These are phyloP conservation scores for Xylaria cubensis DNA, from an alignment of 495 filamentous ascomycete species.

Conservation along the genomic window DNA sequence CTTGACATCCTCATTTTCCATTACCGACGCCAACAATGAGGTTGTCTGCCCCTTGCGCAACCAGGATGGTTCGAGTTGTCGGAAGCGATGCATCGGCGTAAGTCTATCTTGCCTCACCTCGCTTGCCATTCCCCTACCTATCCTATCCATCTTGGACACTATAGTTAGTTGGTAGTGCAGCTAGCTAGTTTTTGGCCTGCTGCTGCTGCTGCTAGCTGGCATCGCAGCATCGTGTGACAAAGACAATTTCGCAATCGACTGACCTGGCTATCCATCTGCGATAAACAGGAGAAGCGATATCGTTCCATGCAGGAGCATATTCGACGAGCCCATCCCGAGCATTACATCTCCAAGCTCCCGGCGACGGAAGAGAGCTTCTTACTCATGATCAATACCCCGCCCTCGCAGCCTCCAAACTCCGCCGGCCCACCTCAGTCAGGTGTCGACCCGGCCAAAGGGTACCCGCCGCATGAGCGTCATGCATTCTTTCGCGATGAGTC, in stretches of 20 bases:
- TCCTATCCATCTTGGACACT: neutral
- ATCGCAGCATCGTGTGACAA: conserved; percentile 21
- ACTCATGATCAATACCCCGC: conserved; percentile 91
- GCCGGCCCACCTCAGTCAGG: conserved; percentile 36
- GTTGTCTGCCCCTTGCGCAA: conserved; percentile 96
- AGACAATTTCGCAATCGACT: conserved; percentile 37
- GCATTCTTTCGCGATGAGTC: conserved; percentile 67
- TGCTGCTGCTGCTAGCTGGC: neutral
- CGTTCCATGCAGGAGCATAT: conserved; percentile 99
- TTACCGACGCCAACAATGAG: conserved; percentile 90
- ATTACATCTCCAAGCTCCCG: conserved; percentile 98
- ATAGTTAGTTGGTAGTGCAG: neutral
- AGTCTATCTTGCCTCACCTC: conserved; percentile 54
- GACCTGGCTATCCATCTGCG: conserved; percentile 29
- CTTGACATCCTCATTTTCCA: conserved; percentile 88
- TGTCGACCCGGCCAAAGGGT: conserved; percentile 42
- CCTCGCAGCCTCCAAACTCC: conserved; percentile 57
- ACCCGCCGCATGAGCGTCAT: conserved; percentile 52
- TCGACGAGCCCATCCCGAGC: conserved; percentile 93
- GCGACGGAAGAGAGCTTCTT: conserved; percentile 98
- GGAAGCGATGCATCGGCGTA: conserved; percentile 96
- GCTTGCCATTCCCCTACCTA: neutral
- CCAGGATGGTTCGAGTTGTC: conserved; percentile 95
- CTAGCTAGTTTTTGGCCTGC: conserved; percentile 1
- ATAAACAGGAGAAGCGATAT: conserved; percentile 87